Evolutionary conservation across 2,329 filamentous ascomycete species (phyloP).

Genomic region (Zalaria sp.): DNA sequence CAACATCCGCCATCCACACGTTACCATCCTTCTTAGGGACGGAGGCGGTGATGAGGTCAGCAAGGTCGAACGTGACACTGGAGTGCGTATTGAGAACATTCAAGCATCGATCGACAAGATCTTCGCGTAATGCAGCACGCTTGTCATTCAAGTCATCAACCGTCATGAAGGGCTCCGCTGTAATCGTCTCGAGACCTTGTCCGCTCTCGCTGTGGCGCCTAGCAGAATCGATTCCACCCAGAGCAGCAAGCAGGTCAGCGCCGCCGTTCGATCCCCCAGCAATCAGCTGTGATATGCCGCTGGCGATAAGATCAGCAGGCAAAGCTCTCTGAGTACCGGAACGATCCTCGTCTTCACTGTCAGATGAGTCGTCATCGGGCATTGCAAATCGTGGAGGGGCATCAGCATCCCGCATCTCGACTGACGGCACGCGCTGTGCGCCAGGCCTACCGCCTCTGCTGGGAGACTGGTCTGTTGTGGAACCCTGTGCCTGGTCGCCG

Average conservation of each 20-base stretch:
- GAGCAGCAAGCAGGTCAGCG: too few relatives aligned
- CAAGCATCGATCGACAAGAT: slow-evolving; percentile 77
- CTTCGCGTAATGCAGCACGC: slow-evolving; percentile 56
- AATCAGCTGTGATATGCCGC: too few relatives aligned
- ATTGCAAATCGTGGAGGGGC: slow-evolving; percentile 4
- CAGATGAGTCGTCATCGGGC: slow-evolving; percentile 5
- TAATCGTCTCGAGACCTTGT: background rate
- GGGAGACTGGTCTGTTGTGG: background rate
- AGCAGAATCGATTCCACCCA: too few relatives aligned
- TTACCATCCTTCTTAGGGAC: slow-evolving; percentile 47
- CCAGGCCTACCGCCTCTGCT: background rate
- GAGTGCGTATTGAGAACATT: slow-evolving; percentile 83
- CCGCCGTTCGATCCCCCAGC: too few relatives aligned
- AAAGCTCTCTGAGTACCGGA: too few relatives aligned
- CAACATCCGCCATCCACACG: slow-evolving; percentile 57
- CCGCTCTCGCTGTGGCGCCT: too few relatives aligned
- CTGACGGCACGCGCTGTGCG: slow-evolving; percentile 10
- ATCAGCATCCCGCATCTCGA: slow-evolving; percentile 24
- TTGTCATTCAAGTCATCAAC: slow-evolving; percentile 69
- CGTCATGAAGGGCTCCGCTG: slow-evolving; percentile 34
- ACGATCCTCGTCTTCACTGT: slow-evolving; percentile 3
- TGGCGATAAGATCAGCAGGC: too few relatives aligned
- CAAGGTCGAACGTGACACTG: slow-evolving; percentile 77
- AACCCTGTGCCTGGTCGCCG: background rate
- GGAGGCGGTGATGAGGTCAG: slow-evolving; percentile 69